Evolutionary conservation across 306 rosid species (phyloP).

Genomic region (Vigna unguiculata): DNA sequence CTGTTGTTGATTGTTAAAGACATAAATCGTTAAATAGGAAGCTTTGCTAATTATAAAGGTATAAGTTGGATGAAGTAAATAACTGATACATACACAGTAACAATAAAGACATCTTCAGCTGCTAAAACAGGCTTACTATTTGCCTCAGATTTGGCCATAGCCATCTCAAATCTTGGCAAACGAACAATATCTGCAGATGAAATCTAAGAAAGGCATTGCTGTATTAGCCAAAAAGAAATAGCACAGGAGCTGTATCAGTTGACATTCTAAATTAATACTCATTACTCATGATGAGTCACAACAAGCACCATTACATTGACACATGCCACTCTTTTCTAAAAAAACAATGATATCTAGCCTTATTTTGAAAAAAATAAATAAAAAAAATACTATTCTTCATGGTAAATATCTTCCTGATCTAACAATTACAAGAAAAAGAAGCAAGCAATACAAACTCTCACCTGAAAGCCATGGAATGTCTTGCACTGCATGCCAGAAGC

Average conservation of each 20-base stretch:
- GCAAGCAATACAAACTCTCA: slow-evolving; percentile 40
- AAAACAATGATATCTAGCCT: not conserved
- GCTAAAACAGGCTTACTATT: slow-evolving; percentile 88
- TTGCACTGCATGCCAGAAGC: slow-evolving; percentile 99
- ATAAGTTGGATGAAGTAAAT: slow-evolving; percentile 29
- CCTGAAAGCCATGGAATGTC: slow-evolving; percentile 97
- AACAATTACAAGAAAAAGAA: slow-evolving; percentile 22
- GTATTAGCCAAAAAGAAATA: slow-evolving; percentile 48
- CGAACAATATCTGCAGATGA: slow-evolving; percentile 95
- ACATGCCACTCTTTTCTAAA: slow-evolving; percentile 40
- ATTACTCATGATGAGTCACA: slow-evolving; percentile 1
- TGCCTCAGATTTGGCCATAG: slow-evolving; percentile 94
- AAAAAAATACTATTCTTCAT: slow-evolving; percentile 26
- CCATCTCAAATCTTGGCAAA: slow-evolving; percentile 95
- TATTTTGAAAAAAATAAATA: slow-evolving; percentile 13
- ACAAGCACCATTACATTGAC: slow-evolving; percentile 32
- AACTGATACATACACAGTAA: slow-evolving; percentile 79
- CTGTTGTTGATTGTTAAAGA: slow-evolving; percentile 53
- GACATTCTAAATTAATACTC: slow-evolving; percentile 33
- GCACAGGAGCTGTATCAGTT: slow-evolving; percentile 31
- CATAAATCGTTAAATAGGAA: slow-evolving; percentile 21
- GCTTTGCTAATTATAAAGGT: slow-evolving; percentile 33
- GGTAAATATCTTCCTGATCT: slow-evolving; percentile 24
- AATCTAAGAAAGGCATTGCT: slow-evolving; percentile 64
- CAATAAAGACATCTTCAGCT: slow-evolving; percentile 82